These are phyloP conservation scores for Pleurotus salmoneostramineus DNA, from an alignment of 768 basidiomycete genomes.

Conservation along the genomic window DNA sequence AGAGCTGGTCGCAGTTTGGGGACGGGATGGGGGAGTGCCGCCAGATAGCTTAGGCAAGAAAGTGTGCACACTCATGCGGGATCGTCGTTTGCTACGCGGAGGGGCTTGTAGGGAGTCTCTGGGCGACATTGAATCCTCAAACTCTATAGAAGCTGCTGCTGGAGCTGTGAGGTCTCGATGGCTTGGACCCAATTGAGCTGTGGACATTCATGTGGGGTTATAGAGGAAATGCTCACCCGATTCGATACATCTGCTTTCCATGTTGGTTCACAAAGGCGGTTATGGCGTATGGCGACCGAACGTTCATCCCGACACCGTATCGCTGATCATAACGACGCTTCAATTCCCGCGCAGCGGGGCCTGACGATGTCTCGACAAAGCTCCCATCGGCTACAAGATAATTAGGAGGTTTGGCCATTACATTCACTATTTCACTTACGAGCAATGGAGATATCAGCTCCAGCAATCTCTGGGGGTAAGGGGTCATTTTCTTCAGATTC, in stretches of 20 bases:
- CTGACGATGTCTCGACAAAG: slow-evolving; percentile 80
- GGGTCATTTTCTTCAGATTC: slow-evolving; percentile 30
- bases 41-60: slow-evolving; percentile 36
- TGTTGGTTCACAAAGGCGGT: slow-evolving; percentile 82
- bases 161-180: slow-evolving; percentile 62
- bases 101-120: slow-evolving; percentile 33
- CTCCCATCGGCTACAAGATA: slow-evolving; percentile 54
- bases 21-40: slow-evolving; percentile 23
- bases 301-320: slow-evolving; percentile 59
- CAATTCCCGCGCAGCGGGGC: slow-evolving; percentile 68
- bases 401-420: slow-evolving; percentile 7
- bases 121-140: slow-evolving; percentile 37
- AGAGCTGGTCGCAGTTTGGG: slow-evolving; percentile 24
- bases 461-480: slow-evolving; percentile 45
- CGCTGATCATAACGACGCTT: slow-evolving; percentile 73
- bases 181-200: slow-evolving; percentile 25
- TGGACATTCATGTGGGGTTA: too few species aligned
- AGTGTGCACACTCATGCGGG: slow-evolving; percentile 67
- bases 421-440: slow-evolving; percentile 36
- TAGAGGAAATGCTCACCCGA: slow-evolving; percentile 51
- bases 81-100: slow-evolving; percentile 42
- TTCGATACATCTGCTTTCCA: slow-evolving; percentile 72
- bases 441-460: slow-evolving; percentile 56
- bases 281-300: slow-evolving; percentile 76
- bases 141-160: slow-evolving; percentile 45